Evolutionary conservation across 768 basidiomycete genomes (phyloP), one percentile per base, ranked within the genome.

Genomic region (Lactifluus rugatus): DNA sequence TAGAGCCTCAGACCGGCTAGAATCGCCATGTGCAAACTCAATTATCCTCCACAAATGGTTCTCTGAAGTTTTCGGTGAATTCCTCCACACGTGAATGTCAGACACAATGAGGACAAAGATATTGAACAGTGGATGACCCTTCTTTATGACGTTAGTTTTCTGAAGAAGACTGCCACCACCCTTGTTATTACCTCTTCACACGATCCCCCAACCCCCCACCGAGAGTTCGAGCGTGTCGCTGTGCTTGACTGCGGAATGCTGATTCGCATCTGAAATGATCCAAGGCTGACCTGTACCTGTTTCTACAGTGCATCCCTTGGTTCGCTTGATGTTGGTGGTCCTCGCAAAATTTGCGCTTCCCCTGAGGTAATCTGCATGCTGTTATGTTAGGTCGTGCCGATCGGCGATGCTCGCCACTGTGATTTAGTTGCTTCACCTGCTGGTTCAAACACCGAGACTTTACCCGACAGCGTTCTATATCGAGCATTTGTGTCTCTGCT

Each of bases 331-430:
- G 19, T 31, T 48, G 37, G 16, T 28, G 36, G 32, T 19, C 23
- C 50, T 42, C 26, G 37, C 26, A 34, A 4, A 37, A 25, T 1
- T 34, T 34, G 16, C 31, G 11, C n/a, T n/a, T 21, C 41, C 26
- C 31, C 6, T 42, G 25, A 31, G 50, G 47, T 42, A 47, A 59
- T 54, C 41, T 14, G 52, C 11, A n/a, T 49, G 39, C 53, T 31
- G 9, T 41, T n/a, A 17, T 19, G 21, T 41, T 21, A 26, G 32
- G 53, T 36, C 32, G 23, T 48, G 34, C 53, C 11, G 53, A 54
- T 59, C 58, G 52, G 32, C 48, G 39, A 58, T 48, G 32, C 34
- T 42, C 28, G 48, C 36, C 48, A 45, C 34, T n/a, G 17, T 16
- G 57, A 26, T 48, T 42, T 7, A n/a, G 48, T 21, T 23, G n/a